Conservation (phyloP, 1,284 basidiomycete species). For the Lentinus polychrous region DNA sequence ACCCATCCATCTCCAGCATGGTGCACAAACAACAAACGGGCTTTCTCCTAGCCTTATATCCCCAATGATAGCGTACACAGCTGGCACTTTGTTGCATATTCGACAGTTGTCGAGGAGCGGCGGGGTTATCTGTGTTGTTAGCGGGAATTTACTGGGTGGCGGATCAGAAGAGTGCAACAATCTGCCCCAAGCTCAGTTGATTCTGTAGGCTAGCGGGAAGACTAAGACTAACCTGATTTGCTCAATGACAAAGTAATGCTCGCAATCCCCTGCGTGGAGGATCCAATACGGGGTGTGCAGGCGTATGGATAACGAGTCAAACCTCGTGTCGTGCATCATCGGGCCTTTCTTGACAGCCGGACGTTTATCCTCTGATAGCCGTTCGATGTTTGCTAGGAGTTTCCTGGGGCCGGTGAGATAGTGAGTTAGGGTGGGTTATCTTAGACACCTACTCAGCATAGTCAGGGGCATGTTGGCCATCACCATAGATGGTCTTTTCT, state of each 20-base stretch:
- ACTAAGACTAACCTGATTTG: slow-evolving; percentile 51
- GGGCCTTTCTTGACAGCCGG: slow-evolving; percentile 34
- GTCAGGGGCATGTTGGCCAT: slow-evolving; percentile 38
- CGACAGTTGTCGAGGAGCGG: slow-evolving; percentile 56
- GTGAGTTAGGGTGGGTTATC: not conserved
- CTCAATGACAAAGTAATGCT: slow-evolving; percentile 70
- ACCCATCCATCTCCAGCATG: slow-evolving; percentile 71
- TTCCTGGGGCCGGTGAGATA: slow-evolving; percentile 34
- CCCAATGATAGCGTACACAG: slow-evolving; percentile 54
- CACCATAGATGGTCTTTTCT: slow-evolving; percentile 52
- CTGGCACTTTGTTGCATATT: slow-evolving; percentile 63
- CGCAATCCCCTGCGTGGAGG: slow-evolving; percentile 73
- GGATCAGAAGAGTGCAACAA: slow-evolving; percentile 51
- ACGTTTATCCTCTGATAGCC: slow-evolving; percentile 28
- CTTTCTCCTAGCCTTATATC: slow-evolving; percentile 71
- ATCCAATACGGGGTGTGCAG: slow-evolving; percentile 76
- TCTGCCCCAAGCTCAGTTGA: slow-evolving; percentile 28
- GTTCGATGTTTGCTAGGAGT: slow-evolving; percentile 37
- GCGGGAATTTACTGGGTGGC: slow-evolving; percentile 45
- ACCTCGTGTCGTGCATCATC: slow-evolving; percentile 38
- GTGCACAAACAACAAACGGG: slow-evolving; percentile 62
- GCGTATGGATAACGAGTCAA: slow-evolving; percentile 50
- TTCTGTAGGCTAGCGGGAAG: slow-evolving; percentile 2
- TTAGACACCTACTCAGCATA: slow-evolving; percentile 49
- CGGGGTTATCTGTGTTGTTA: slow-evolving; percentile 58